These are phyloP conservation scores for Hypoxylon crocopeplum DNA, from an alignment of 495 filamentous ascomycete species.

Conservation along the genomic window DNA sequence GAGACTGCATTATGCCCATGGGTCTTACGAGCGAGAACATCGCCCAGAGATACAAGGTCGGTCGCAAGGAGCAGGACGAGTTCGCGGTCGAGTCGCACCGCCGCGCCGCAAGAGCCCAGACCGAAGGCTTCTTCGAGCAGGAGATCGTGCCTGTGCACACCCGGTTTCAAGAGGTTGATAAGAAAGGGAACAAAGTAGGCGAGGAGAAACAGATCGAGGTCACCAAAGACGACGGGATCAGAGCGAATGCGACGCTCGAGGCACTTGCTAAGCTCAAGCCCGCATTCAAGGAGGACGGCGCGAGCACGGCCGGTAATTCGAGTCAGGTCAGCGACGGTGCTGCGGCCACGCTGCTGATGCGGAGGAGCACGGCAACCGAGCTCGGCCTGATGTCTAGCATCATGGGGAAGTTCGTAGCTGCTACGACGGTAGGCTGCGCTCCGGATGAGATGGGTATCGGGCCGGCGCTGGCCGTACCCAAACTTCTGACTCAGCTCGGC, in stretches of 20 bases:
- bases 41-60: slow-evolving; percentile 76
- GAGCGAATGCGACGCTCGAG: slow-evolving; percentile 68
- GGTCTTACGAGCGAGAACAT: slow-evolving; percentile 93
- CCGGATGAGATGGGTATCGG: slow-evolving; percentile 96
- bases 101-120: slow-evolving; percentile 72
- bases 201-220: slow-evolving; percentile 61
- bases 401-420: slow-evolving; percentile 79
- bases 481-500: slow-evolving; percentile 70
- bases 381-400: slow-evolving; percentile 73
- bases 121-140: slow-evolving; percentile 70
- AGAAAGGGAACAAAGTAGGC: slow-evolving; percentile 62
- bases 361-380: slow-evolving; percentile 77
- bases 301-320: slow-evolving; percentile 86
- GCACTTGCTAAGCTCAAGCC: slow-evolving; percentile 81
- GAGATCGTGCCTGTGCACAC: slow-evolving; percentile 82
- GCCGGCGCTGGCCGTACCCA: slow-evolving; percentile 84
- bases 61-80: slow-evolving; percentile 77
- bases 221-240: slow-evolving; percentile 80
- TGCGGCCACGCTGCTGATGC: slow-evolving; percentile 81
- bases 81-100: slow-evolving; percentile 78
- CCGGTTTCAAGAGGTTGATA: slow-evolving; percentile 68
- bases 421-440: slow-evolving; percentile 73
- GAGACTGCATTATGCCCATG: slow-evolving; percentile 94
- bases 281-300: slow-evolving; percentile 75
- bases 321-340: slow-evolving; percentile 88